Conservation (phyloP, 75 land plant genomes). For the Pinus tabuliformis region DNA sequence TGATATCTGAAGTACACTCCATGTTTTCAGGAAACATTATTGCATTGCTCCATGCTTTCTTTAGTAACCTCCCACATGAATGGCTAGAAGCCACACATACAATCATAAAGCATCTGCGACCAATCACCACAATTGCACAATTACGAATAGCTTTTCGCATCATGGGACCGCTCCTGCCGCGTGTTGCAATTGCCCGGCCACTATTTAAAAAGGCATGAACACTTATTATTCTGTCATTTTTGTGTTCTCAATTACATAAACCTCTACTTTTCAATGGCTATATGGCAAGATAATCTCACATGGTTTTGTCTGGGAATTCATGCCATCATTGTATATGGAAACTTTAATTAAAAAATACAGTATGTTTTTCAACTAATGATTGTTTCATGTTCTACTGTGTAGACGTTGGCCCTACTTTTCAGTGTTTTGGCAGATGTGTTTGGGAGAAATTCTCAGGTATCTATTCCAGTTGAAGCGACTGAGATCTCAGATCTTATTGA, state of each 20-base stretch:
- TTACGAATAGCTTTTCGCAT: conserved; percentile 89
- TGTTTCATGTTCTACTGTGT: not conserved
- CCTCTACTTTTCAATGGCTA: not conserved
- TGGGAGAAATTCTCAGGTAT: conserved; percentile 72
- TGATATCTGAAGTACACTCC: not conserved
- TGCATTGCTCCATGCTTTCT: conserved; percentile 83
- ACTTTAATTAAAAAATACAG: no score
- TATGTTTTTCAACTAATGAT: not conserved
- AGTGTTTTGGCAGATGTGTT: conserved; percentile 86
- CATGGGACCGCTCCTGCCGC: conserved; percentile 87
- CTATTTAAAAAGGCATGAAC: conserved; percentile 75
- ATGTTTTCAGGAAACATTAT: conserved; percentile 69
- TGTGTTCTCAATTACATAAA: not conserved
- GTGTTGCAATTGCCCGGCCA: conserved; percentile 65
- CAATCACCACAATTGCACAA: conserved; percentile 83
- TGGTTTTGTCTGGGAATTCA: not conserved
- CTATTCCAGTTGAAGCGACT: conserved; percentile 55
- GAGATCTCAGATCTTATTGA: conserved; percentile 89
- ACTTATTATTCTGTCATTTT: not conserved
- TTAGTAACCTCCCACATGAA: conserved; percentile 81
- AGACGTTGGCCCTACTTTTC: conserved; percentile 81
- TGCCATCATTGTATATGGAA: no score
- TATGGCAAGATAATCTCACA: not conserved
- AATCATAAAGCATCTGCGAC: conserved; percentile 73
- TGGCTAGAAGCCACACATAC: conserved; percentile 92